Conservation (phyloP, 225 moss, liverwort and hornwort species). For the Anthoceros angustus region DNA sequence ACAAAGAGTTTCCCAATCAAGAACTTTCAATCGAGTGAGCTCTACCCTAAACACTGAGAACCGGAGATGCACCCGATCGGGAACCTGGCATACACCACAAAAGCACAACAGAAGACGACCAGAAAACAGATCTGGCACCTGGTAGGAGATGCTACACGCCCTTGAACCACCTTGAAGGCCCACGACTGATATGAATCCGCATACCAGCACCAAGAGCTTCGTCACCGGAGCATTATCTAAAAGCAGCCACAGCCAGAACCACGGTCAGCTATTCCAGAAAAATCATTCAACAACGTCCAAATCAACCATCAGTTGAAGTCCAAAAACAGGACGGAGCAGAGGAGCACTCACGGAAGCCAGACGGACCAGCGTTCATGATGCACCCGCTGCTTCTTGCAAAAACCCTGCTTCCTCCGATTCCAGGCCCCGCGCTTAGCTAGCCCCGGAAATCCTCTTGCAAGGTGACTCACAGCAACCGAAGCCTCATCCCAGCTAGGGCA, state of each 20-base stretch:
- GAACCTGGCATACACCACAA: neutral
- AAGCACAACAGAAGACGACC: neutral
- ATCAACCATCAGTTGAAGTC: neutral
- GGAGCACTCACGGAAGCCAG: slow-evolving; percentile 1
- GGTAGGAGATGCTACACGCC: slow-evolving; percentile 73
- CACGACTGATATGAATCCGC: slow-evolving; percentile 66
- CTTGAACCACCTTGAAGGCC: slow-evolving; percentile 68
- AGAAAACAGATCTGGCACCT: slow-evolving; percentile 19
- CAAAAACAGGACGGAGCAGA: neutral
- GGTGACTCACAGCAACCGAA: too few species aligned
- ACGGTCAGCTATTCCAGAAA: neutral
- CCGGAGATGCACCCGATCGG: neutral
- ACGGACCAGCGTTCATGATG: slow-evolving; percentile 4
- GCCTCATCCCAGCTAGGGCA: too few species aligned
- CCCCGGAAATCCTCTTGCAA: too few species aligned
- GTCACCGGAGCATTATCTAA: slow-evolving; percentile 95
- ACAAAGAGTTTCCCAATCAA: neutral
- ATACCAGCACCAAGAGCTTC: slow-evolving; percentile 58
- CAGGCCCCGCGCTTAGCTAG: too few species aligned
- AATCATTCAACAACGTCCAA: neutral
- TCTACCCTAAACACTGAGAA: too few species aligned
- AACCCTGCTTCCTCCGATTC: too few species aligned
- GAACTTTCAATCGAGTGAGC: too few species aligned
- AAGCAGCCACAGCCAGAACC: neutral
- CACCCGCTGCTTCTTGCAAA: neutral